Percentiles rank a stretch among this genome's conserved stretches.
Conservation (phyloP, 345 rosid species). For the Camelina hispida region DNA sequence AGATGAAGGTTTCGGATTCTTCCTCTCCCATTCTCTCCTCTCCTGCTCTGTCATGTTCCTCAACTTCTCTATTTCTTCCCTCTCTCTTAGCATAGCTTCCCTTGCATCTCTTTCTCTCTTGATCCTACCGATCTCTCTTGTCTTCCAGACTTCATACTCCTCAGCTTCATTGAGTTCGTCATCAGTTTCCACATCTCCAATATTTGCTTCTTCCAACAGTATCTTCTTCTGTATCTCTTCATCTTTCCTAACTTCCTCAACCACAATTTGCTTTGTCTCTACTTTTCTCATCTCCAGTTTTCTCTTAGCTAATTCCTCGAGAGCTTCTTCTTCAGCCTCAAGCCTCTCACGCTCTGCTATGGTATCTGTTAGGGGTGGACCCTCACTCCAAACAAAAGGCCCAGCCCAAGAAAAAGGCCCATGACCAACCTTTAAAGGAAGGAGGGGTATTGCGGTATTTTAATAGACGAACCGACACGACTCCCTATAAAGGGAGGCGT, state of each 20-base stretch:
- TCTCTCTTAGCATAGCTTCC: slow-evolving; percentile 75
- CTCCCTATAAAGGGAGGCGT: too few relatives aligned
- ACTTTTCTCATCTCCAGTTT: slow-evolving; percentile 62
- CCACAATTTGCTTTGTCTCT: slow-evolving; percentile 69
- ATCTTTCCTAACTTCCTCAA: slow-evolving; percentile 75
- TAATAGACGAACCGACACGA: too few relatives aligned
- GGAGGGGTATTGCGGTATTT: too few relatives aligned
- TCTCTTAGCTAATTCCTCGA: slow-evolving; percentile 66
- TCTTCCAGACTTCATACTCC: slow-evolving; percentile 82
- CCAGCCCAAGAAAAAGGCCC: too few relatives aligned
- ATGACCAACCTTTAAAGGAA: too few relatives aligned
- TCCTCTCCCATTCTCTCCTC: slow-evolving; percentile 86
- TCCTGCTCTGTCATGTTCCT: slow-evolving; percentile 87
- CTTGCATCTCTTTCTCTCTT: slow-evolving; percentile 70
- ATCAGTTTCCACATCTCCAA: slow-evolving; percentile 81
- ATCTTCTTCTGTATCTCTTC: slow-evolving; percentile 67
- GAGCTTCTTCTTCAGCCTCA: slow-evolving; percentile 67
- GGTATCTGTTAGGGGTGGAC: too few relatives aligned
- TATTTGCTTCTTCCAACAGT: slow-evolving; percentile 60
- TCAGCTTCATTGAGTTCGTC: slow-evolving; percentile 80
- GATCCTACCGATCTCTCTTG: slow-evolving; percentile 79
- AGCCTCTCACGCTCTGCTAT: slow-evolving; percentile 72
- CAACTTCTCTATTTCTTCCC: slow-evolving; percentile 75
- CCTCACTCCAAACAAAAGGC: too few relatives aligned
- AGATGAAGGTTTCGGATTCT: slow-evolving; percentile 64